Evolutionary conservation across 768 basidiomycete genomes (phyloP).

Genomic region (Boletus sp.): DNA sequence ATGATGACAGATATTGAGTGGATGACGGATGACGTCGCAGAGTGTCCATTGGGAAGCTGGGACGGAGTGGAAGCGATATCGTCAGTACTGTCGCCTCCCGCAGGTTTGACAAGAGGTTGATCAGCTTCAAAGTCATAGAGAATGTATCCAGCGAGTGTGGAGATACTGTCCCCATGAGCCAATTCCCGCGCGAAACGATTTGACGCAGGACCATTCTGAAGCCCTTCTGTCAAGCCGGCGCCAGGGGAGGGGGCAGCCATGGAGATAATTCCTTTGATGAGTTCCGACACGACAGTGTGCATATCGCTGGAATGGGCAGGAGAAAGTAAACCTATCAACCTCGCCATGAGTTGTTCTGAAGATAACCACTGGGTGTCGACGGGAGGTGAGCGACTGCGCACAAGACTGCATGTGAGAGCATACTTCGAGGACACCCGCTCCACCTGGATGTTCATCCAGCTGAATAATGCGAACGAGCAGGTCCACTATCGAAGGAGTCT

Average conservation of each 20-base stretch:
- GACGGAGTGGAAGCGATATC: constrained; percentile 2
- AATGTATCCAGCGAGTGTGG: constrained; percentile 72
- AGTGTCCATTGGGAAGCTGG: constrained; percentile 44
- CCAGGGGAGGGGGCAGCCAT: constrained; percentile 88
- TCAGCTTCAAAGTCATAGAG: constrained; percentile 55
- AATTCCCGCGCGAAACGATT: constrained; percentile 90
- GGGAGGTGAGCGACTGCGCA: constrained; percentile 28
- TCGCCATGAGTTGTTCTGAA: constrained; percentile 75
- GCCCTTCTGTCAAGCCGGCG: constrained; percentile 65
- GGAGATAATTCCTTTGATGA: constrained; percentile 92
- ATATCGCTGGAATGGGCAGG: constrained; percentile 71
- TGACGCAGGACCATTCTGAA: constrained; percentile 70
- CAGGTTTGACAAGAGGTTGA: constrained; percentile 19
- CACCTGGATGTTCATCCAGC: constrained; percentile 80
- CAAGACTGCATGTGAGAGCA: constrained; percentile 40
- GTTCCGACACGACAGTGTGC: constrained; percentile 84
- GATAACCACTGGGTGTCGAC: constrained; percentile 76
- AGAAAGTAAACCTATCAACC: constrained; percentile 79
- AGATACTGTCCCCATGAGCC: constrained; percentile 68
- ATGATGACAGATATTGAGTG: constrained; percentile 87
- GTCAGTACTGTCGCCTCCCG: constrained; percentile 13
- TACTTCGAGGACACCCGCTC: constrained; percentile 85
- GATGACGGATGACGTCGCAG: constrained; percentile 72
- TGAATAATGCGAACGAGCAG: constrained; percentile 88
- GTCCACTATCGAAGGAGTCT: constrained; percentile 89